Conservation (phyloP, 306 rosid genomes). For the Ormosia emarginata region DNA sequence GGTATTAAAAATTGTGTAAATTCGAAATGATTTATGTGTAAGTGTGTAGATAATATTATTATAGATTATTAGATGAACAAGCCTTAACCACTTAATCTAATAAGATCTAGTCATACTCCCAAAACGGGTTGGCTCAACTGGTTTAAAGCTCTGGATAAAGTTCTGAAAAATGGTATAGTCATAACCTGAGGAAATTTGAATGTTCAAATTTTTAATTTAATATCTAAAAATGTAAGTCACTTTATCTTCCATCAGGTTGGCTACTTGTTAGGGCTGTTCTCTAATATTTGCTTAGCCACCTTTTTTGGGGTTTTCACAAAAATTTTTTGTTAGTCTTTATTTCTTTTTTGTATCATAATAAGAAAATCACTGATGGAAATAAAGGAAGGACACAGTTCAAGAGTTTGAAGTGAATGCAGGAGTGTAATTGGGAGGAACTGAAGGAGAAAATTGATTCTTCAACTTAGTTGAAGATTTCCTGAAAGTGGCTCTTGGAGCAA, state of each 20-base stretch:
- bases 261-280: slow-evolving; percentile 75
- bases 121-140: too few relatives aligned
- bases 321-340: too few relatives aligned
- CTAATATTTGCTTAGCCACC: slow-evolving; percentile 85
- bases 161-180: slow-evolving; percentile 80
- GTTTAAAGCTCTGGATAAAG: too few relatives aligned
- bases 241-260: slow-evolving; percentile 72
- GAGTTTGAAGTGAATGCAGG: too few relatives aligned
- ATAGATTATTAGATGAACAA: too few relatives aligned
- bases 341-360: background rate
- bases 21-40: too few relatives aligned
- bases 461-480: slow-evolving; percentile 18
- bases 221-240: slow-evolving; percentile 7
- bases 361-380: slow-evolving; percentile 13
- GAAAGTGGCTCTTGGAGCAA: slow-evolving; percentile 9
- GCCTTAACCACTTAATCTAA: too few relatives aligned
- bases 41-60: too few relatives aligned
- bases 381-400: background rate
- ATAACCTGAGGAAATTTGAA: background rate
- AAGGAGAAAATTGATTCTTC: background rate
- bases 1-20: too few relatives aligned
- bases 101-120: too few relatives aligned
- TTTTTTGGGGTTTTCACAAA: slow-evolving; percentile 80
- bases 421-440: too few relatives aligned
- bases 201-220: background rate